phyloP scores from a whole-genome alignment of 163 green algal genomes.

The Prototheca cutis region DNA sequence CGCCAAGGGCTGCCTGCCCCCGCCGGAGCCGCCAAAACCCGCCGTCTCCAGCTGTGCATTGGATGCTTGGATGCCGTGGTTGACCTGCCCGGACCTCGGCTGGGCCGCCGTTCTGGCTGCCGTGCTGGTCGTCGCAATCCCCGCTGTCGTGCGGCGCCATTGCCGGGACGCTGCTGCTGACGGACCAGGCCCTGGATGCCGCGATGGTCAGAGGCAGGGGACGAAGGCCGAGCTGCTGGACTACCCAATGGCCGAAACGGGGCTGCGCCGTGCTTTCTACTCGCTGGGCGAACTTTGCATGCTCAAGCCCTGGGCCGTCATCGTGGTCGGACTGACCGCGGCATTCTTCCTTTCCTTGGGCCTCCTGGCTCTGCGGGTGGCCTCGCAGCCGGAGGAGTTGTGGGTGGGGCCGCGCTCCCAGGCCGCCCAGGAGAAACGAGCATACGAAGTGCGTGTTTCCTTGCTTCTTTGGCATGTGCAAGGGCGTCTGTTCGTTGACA shows the following conservation, averaged over 20 bases:
- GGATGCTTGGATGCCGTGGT: background rate
- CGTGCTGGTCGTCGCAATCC: slow-evolving; percentile 15
- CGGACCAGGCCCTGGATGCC: too few species aligned
- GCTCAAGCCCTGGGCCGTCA: slow-evolving; percentile 12
- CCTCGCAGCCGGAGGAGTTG: slow-evolving; percentile 65
- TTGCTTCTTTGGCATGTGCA: too few species aligned
- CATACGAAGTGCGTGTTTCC: too few species aligned
- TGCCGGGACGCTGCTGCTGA: too few species aligned
- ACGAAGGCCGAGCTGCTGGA: slow-evolving; percentile 3
- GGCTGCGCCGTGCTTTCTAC: slow-evolving; percentile 18
- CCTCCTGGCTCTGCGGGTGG: slow-evolving; percentile 48
- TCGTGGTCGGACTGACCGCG: slow-evolving; percentile 23
- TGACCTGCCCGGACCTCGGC: slow-evolving; percentile 48
- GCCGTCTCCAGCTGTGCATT: slow-evolving; percentile 12
- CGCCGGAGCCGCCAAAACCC: slow-evolving; percentile 21
- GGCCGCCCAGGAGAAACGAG: slow-evolving; percentile 56
- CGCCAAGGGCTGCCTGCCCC: slow-evolving; percentile 39
- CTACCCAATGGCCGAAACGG: slow-evolving; percentile 23
- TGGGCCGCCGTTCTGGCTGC: slow-evolving; percentile 41
- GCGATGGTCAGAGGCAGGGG: too few species aligned
- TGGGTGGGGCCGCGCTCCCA: slow-evolving; percentile 66
- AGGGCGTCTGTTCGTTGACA: too few species aligned
- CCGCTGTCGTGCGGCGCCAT: slow-evolving; percentile 6
- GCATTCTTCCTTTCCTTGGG: slow-evolving; percentile 41
- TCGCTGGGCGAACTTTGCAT: slow-evolving; percentile 18